These are phyloP conservation scores for Ambrosia trifida DNA, from an alignment of 129 eudicot species.

Conservation along the genomic window DNA sequence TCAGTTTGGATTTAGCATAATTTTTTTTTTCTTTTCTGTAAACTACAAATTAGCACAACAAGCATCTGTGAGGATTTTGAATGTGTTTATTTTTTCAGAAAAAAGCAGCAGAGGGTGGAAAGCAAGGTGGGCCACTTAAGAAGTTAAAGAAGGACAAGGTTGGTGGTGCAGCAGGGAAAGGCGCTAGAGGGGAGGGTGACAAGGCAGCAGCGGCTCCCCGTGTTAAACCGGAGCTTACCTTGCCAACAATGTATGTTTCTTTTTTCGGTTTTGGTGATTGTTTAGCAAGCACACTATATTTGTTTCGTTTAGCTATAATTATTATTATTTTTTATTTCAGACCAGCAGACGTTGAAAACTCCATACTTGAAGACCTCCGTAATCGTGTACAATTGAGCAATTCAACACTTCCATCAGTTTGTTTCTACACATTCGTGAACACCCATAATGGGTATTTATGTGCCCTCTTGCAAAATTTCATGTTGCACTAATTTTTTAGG, in stretches of 20 bases:
- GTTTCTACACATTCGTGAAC: constrained; percentile 89
- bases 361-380: constrained; percentile 90
- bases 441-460: constrained; percentile 74
- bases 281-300: neutral
- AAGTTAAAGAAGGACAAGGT: constrained; percentile 89
- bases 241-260: constrained; percentile 72
- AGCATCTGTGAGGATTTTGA: constrained; percentile 4
- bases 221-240: constrained; percentile 84
- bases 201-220: constrained; percentile 74
- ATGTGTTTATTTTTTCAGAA: constrained; percentile 49
- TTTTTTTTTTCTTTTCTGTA: neutral
- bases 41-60: constrained; percentile 16
- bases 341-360: constrained; percentile 82
- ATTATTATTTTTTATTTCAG: constrained; percentile 32
- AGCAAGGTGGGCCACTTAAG: constrained; percentile 85
- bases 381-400: constrained; percentile 93
- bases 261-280: constrained; percentile 4
- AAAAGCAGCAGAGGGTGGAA: constrained; percentile 83
- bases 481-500: neutral
- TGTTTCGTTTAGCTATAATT: constrained; percentile 2
- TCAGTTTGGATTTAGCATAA: neutral
- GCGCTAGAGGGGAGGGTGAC: constrained; percentile 66
- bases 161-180: constrained; percentile 64
- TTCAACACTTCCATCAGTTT: constrained; percentile 76
- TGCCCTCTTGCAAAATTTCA: constrained; percentile 5